Percentiles rank a stretch among this genome's conserved stretches.
Evolutionary conservation across 768 basidiomycete species (phyloP).

Genomic region (Leccinum boreale): DNA sequence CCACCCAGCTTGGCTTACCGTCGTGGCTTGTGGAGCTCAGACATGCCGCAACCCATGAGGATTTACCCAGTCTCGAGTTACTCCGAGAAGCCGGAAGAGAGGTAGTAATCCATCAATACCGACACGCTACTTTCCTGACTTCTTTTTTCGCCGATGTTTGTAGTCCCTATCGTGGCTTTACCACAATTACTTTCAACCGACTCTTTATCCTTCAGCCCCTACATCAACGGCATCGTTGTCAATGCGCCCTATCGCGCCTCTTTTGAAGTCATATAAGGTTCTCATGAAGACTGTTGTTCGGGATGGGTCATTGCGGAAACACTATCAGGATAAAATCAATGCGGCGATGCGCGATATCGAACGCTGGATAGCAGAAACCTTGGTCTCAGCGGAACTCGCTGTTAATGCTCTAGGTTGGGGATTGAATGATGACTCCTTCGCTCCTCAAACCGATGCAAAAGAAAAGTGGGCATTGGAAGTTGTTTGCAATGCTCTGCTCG

Average conservation of each 20-base stretch:
- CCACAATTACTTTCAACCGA: slow-evolving; percentile 81
- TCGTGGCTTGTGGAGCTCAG: slow-evolving; percentile 88
- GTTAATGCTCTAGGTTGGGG: slow-evolving; percentile 49
- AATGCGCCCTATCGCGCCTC: slow-evolving; percentile 59
- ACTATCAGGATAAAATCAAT: slow-evolving; percentile 49
- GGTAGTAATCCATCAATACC: slow-evolving; percentile 35
- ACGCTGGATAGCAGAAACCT: slow-evolving; percentile 75
- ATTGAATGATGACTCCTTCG: slow-evolving; percentile 23
- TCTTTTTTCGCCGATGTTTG: slow-evolving; percentile 3
- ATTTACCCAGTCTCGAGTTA: slow-evolving; percentile 79
- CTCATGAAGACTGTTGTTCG: slow-evolving; percentile 59
- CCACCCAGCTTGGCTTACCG: slow-evolving; percentile 81
- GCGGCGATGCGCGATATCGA: slow-evolving; percentile 61
- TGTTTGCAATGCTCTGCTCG: slow-evolving; percentile 64
- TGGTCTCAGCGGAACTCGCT: slow-evolving; percentile 53
- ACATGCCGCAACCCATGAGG: slow-evolving; percentile 95
- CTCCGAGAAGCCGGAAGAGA: slow-evolving; percentile 75
- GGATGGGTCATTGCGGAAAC: slow-evolving; percentile 58
- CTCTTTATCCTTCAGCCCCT: slow-evolving; percentile 51
- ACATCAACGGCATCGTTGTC: slow-evolving; percentile 29
- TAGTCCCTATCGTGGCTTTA: slow-evolving; percentile 85
- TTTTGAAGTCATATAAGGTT: slow-evolving; percentile 72
- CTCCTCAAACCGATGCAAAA: slow-evolving; percentile 44
- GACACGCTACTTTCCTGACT: not conserved
- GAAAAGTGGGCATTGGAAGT: slow-evolving; percentile 68